phyloP scores from a whole-genome alignment of 495 filamentous ascomycete species.

The Cercophora samala region DNA sequence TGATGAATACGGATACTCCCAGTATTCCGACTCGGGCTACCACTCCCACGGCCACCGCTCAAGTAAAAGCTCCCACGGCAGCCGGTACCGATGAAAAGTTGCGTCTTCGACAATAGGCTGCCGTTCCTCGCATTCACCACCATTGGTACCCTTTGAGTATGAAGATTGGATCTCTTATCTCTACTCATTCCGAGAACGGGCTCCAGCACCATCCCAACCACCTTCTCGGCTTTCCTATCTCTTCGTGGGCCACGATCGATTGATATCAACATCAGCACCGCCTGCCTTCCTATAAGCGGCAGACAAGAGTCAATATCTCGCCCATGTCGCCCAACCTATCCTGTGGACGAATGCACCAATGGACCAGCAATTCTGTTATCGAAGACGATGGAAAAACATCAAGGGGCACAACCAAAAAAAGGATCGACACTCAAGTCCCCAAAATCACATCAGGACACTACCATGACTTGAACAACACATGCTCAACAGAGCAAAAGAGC shows the following conservation, averaged over 20 bases:
- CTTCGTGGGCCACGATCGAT: constrained; percentile 46
- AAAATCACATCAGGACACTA: background rate
- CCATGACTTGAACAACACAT: background rate
- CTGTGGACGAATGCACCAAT: constrained; percentile 28
- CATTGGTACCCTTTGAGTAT: constrained; percentile 45
- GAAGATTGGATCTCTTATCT: constrained; percentile 48
- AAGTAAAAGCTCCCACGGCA: constrained; percentile 38
- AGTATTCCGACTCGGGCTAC: constrained; percentile 54
- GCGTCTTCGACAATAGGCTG: constrained; percentile 53
- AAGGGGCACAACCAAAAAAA: background rate
- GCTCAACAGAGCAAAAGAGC: background rate
- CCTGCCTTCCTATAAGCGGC: constrained; percentile 26
- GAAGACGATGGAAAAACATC: constrained; percentile 27
- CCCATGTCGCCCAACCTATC: background rate
- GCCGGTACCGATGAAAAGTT: constrained; percentile 50
- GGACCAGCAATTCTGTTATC: constrained; percentile 30
- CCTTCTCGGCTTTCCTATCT: constrained; percentile 50
- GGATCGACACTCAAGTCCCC: background rate
- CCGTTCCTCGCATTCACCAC: constrained; percentile 44
- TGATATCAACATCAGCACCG: constrained; percentile 45
- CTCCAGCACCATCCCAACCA: constrained; percentile 38
- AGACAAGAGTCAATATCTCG: background rate
- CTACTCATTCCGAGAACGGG: constrained; percentile 48
- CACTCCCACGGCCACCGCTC: constrained; percentile 42
- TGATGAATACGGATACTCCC: constrained; percentile 27